Base-by-base conservation (phyloP, 2,329 filamentous ascomycete species). In the Alternaria ventricosa region DNA sequence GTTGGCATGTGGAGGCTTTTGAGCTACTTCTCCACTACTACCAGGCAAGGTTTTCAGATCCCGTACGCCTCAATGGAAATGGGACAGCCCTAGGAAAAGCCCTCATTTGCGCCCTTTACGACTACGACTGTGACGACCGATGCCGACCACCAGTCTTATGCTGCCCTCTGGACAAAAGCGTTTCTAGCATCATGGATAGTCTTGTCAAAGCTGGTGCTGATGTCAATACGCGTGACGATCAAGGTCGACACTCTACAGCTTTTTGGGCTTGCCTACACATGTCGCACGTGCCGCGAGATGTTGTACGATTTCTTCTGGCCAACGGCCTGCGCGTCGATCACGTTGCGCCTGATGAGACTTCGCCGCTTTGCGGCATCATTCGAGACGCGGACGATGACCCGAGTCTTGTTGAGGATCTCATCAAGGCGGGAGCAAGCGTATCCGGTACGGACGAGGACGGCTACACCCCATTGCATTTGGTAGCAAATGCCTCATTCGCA, bases 1-100 rank as follows among this genome's bases (percentile, higher is more conserved):
- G 59, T 36, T 61, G 59, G 59, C 51, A 56, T 27, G 13, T 45
- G 3, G 59, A 61, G 8, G 20, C 30, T 36, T n/a, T 36, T 36
- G 33, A 36, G 33, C 15, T 36, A 0, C 33, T 36, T 3, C 15
- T 36, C 33, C 0, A 36, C 33, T 36, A 36, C 33, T 36, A 36
- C 15, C 33, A 36, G 0, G 0, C 33, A 36, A 36, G 33, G 33
- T 36, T 36, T 36, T n/a, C 33, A 36, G 33, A 36, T 36, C 33
- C 33, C 33, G 15, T 36, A 36, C 33, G 33, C 33, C 33, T 36
- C 33, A 36, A 36, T 0, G 33, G 33, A 36, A 36, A 36, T n/a
- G 33, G 33, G 15, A n/a, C 33, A 36, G 33, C 33, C 4, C 33
- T 36, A n/a, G 33, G 33, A 10, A 36, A 36, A 36, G 33, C 33